Conservation (phyloP, 1,139 yeast species). For the Saccharomycopsis hybrid region DNA sequence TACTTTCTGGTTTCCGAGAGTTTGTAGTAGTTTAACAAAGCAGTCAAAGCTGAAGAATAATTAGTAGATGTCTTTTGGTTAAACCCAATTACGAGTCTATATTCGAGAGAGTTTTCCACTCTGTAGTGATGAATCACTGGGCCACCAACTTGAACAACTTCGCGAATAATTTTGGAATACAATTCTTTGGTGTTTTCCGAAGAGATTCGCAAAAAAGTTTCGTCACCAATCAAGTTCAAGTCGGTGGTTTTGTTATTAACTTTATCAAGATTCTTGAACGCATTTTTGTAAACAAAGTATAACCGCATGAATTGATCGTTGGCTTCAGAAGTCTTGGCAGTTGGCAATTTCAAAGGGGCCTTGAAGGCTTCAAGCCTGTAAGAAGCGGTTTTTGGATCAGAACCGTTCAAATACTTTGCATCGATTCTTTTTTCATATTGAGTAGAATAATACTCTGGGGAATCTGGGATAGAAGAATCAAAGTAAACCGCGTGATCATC, state of each 20-base stretch:
- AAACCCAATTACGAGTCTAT: slow-evolving; percentile 84
- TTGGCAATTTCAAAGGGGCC: slow-evolving; percentile 49
- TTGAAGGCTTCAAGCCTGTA: slow-evolving; percentile 83
- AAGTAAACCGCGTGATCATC: slow-evolving; percentile 90
- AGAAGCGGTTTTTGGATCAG: slow-evolving; percentile 30
- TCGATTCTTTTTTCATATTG: slow-evolving; percentile 67
- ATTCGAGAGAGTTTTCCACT: slow-evolving; percentile 69
- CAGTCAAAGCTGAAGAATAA: slow-evolving; percentile 82
- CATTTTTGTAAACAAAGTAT: slow-evolving; percentile 80
- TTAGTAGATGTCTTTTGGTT: slow-evolving; percentile 80
- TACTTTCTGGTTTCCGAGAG: slow-evolving; percentile 82
- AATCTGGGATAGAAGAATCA: slow-evolving; percentile 45
- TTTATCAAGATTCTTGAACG: slow-evolving; percentile 47
- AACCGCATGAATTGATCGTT: slow-evolving; percentile 59
- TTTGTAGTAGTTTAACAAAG: slow-evolving; percentile 85
- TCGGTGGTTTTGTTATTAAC: slow-evolving; percentile 21
- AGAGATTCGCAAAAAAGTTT: slow-evolving; percentile 72
- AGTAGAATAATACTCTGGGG: slow-evolving; percentile 34
- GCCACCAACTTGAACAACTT: slow-evolving; percentile 74
- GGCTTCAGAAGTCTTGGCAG: slow-evolving; percentile 28
- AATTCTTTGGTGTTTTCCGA: slow-evolving; percentile 71
- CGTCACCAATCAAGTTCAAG: slow-evolving; percentile 54
- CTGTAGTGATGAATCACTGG: slow-evolving; percentile 90
- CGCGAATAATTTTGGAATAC: slow-evolving; percentile 65
- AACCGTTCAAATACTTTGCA: slow-evolving; percentile 58